These are phyloP conservation scores for Raffaelea arxii DNA, from an alignment of 2,329 filamentous ascomycete species.

Conservation along the genomic window DNA sequence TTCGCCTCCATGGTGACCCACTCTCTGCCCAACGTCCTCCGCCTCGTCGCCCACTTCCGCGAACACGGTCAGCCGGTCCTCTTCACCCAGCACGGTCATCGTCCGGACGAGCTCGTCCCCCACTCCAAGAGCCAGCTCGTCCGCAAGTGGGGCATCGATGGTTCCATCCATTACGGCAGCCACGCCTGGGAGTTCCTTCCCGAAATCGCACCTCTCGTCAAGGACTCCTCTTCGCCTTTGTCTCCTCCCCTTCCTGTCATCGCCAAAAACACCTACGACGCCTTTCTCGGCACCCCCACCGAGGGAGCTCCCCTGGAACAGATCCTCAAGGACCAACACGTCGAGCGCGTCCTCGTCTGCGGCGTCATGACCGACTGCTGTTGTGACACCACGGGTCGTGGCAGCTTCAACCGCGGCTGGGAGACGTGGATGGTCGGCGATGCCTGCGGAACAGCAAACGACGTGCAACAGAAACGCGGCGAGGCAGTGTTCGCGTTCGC, in stretches of 20 bases:
- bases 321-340: conserved; percentile 15
- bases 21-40: conserved; percentile 24
- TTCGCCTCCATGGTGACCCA: conserved; percentile 24
- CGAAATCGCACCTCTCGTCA: conserved; percentile 12
- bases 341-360: conserved; percentile 25
- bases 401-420: conserved; percentile 28
- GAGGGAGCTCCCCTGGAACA: conserved; percentile 12
- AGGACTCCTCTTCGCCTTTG: no score
- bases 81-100: conserved; percentile 30
- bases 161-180: conserved; percentile 21
- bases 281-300: conserved; percentile 24
- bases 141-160: conserved; percentile 24
- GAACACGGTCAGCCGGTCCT: conserved; percentile 19
- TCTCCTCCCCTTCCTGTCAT: conserved; percentile 16
- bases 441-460: conserved; percentile 24
- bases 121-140: conserved; percentile 27
- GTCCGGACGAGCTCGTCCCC: conserved; percentile 19
- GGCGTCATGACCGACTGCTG: conserved; percentile 33
- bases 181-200: conserved; percentile 23
- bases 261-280: conserved; percentile 30
- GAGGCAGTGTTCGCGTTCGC: conserved; percentile 23
- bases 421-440: conserved; percentile 30
- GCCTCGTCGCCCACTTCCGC: conserved; percentile 15
- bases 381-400: conserved; percentile 26
- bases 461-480: conserved; percentile 22